Base-by-base conservation (phyloP, 208 protist species). In the Trypanosoma rangeli region DNA sequence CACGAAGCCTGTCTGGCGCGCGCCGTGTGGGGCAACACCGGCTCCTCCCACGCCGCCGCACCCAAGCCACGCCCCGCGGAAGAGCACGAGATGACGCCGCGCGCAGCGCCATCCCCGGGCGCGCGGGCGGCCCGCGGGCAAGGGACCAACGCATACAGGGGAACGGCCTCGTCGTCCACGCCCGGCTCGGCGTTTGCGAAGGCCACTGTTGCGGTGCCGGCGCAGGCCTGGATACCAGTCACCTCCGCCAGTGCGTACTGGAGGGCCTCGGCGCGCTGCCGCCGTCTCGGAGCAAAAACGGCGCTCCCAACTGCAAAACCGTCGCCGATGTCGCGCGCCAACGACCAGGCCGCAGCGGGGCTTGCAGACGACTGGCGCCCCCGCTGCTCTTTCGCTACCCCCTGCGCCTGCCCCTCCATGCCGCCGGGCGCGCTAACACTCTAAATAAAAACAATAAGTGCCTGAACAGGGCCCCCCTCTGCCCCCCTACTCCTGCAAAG, bases 121-220 rank as follows among this genome's bases (percentile, higher is more conserved):
- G 39, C 5, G 26, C 87, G 70, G 42, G 70, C 84, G 29, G 48
- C 22, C 5, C 70, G 64, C 15, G 87, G 82, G 62, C 84, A 93
- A 2, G 81, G 84, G 15, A 93, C 72, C 49, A 88, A 68, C 49
- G 84, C 78, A 64, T 84, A 88, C 15, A 93, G 50, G 9, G 80
- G 82, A 72, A 93, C 70, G 1, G 82, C 75, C 65, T 85, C 81
- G 66, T 93, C 87, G 42, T 93, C 87, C 12, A 89, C 83, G 44
- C 85, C 87, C 3, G 84, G 80, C 52, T 91, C 83, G 22, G 78
- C 72, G 37, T 80, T 82, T 54, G 85, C 70, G 55, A 89, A 90
- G 42, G 76, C 64, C 24, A 91, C 83, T 0, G 81, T 87, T 39
- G 84, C 85, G n/a, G 87, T 91, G 26, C 83, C 79, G 13, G 80